Percentiles rank a stretch among this genome's conserved stretches.
Conservation (phyloP, 75 land plant species). For the Isoetes taiwanensis region DNA sequence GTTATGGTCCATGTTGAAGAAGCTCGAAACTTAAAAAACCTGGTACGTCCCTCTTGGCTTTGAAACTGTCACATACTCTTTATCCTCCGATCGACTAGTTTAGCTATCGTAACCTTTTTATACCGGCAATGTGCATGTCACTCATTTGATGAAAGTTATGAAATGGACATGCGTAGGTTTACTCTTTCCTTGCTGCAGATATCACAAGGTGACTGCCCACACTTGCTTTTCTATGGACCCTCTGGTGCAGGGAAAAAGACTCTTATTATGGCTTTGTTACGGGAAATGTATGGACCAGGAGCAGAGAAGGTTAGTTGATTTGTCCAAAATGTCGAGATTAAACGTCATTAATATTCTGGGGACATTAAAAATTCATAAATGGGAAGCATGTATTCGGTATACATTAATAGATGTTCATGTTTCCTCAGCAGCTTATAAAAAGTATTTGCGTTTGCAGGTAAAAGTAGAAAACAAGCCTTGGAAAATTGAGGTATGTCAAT, state of each 20-base stretch:
- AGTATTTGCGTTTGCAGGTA: constrained; percentile 36
- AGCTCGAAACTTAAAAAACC: constrained; percentile 61
- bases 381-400: too few relatives aligned
- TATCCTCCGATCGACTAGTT: too few relatives aligned
- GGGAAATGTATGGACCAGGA: constrained; percentile 74
- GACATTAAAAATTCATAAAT: not conserved
- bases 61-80: too few relatives aligned
- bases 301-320: constrained; percentile 60
- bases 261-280: constrained; percentile 82
- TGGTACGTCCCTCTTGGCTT: constrained; percentile 38
- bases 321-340: not conserved
- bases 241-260: constrained; percentile 95
- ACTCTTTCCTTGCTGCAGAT: constrained; percentile 29
- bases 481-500: constrained; percentile 70
- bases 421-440: too few relatives aligned
- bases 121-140: too few relatives aligned
- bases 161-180: too few relatives aligned
- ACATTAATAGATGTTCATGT: too few relatives aligned
- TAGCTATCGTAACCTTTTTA: too few relatives aligned
- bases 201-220: constrained; percentile 89
- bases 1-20: constrained; percentile 59
- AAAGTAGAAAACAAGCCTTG: constrained; percentile 60
- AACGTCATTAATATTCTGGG: not conserved
- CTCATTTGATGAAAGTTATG: too few relatives aligned
- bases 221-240: constrained; percentile 94